A percentile compares a stretch with the other conserved stretches of the same genome.
Conservation (phyloP, 768 basidiomycete genomes). For the Mycena rosella region DNA sequence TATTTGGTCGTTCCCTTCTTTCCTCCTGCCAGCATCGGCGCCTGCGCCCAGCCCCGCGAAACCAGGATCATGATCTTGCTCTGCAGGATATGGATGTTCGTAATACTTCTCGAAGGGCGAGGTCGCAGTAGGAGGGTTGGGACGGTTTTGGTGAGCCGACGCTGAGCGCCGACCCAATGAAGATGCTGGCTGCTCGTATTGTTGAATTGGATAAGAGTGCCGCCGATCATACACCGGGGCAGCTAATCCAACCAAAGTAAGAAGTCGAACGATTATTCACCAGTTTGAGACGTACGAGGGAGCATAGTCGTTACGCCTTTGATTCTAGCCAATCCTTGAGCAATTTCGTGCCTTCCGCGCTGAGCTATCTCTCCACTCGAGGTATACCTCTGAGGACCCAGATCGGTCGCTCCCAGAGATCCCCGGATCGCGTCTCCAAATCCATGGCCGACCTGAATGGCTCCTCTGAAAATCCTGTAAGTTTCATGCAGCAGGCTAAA, state of each 20-base stretch:
- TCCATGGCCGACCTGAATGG: slow-evolving; percentile 34
- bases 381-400: slow-evolving; percentile 14
- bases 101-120: slow-evolving; percentile 33
- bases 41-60: slow-evolving; percentile 37
- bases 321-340: slow-evolving; percentile 31
- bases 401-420: slow-evolving; percentile 28
- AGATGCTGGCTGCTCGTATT: slow-evolving; percentile 25
- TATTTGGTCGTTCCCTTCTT: slow-evolving; percentile 20
- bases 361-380: slow-evolving; percentile 33
- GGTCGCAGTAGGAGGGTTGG: slow-evolving; percentile 29
- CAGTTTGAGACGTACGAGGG: slow-evolving; percentile 22
- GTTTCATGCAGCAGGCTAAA: not conserved
- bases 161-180: slow-evolving; percentile 9
- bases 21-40: slow-evolving; percentile 16
- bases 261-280: not conserved
- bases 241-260: slow-evolving; percentile 15
- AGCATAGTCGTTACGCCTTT: slow-evolving; percentile 23
- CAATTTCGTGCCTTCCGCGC: slow-evolving; percentile 35
- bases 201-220: slow-evolving; percentile 30
- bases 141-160: slow-evolving; percentile 10
- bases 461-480: slow-evolving; percentile 19
- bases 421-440: slow-evolving; percentile 33
- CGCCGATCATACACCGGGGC: slow-evolving; percentile 34
- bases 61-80: slow-evolving; percentile 29
- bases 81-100: slow-evolving; percentile 29